Base-by-base conservation (phyloP, 1,139 yeast species). In the Hemisphaericaspora xylofermentans region DNA sequence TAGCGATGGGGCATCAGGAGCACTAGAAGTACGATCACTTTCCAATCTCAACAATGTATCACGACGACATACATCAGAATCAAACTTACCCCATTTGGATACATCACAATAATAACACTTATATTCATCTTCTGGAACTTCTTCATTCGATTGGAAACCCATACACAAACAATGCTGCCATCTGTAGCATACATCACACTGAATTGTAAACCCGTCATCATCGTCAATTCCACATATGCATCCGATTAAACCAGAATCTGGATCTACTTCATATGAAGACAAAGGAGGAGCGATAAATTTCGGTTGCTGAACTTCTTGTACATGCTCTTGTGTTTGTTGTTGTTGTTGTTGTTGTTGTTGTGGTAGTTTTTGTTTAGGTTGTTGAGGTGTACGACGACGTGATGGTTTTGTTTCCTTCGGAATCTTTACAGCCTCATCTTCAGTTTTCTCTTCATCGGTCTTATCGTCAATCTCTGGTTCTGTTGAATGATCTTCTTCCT, bases 101-200 rank as follows among this genome's bases (percentile, higher is more conserved):
- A 77, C 77, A 47, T 83, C 85, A 64, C 98, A 93, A 42, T 71
- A 74, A 60, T 87, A 88, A 59, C 98, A 91, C 36, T 80, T 72
- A 58, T 87, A 91, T 44, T 68, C 76, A 41, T 81, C 82, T 47
- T 88, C 96, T 0, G 96, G 96, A 0, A 84, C 94, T 43, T 84
- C 82, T 26, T 79, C 85, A 44, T 78, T 82, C 37, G 84, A 77
- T 39, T 71, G 73, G 49, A 85, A 87, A 7, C 86, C 87, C 78
- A 88, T 88, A 63, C 98, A 91, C 18, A 80, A 72, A 35, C 95
- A 91, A 64, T 91, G 98, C 58, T 89, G 96, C 97, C 97, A 91
- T 47, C 96, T 79, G 61, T 78, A 84, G 61, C 98, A 91, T 36
- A 80, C 75, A 58, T 89, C 96, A 66, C 98, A 91, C 61, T 89